Conservation (phyloP, 208 protist species). For the Trypanosoma caninum region DNA sequence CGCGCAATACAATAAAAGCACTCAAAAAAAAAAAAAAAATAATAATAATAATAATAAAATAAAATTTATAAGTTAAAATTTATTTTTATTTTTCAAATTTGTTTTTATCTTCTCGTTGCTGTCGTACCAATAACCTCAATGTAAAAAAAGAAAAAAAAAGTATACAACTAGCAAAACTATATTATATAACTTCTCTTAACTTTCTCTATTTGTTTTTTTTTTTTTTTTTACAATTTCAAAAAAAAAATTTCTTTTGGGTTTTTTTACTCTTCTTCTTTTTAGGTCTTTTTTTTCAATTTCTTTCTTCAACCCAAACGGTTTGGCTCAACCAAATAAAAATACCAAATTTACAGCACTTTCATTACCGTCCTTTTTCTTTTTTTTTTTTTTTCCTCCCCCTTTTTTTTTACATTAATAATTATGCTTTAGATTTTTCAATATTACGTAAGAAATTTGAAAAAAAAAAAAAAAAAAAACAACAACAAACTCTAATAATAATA, state of each 20-base stretch:
- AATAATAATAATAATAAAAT: too few relatives aligned
- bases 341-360: too few relatives aligned
- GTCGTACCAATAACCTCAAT: background rate
- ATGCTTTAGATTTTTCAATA: background rate
- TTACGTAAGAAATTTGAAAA: background rate
- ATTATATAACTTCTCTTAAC: background rate
- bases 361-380: background rate
- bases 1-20: too few relatives aligned
- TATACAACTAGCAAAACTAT: background rate
- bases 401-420: background rate
- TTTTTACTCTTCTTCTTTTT: background rate
- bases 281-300: background rate
- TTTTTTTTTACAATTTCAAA: too few relatives aligned
- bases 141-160: background rate
- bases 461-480: slow-evolving; percentile 11
- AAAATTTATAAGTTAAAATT: too few relatives aligned
- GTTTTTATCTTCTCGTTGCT: background rate
- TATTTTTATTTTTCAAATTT: too few relatives aligned
- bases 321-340: too few relatives aligned
- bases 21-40: too few relatives aligned
- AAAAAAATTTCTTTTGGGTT: background rate
- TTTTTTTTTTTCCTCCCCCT: background rate
- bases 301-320: too few relatives aligned
- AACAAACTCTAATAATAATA: background rate
- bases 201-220: too few relatives aligned